These are phyloP conservation scores for Wickerhamiella shivajii DNA, from an alignment of 805 yeast genomes.

Conservation along the genomic window DNA sequence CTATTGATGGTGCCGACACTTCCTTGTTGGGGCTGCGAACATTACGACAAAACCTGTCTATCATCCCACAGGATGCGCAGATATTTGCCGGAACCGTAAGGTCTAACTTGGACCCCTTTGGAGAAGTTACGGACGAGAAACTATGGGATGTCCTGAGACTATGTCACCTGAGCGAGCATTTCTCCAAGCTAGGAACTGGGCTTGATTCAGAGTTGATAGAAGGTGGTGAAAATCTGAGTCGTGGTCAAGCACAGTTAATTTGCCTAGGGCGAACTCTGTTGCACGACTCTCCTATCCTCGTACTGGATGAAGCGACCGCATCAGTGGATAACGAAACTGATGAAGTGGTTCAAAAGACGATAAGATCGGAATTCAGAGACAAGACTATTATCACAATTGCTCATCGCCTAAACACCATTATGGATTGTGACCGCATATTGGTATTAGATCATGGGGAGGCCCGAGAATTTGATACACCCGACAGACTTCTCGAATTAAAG, in stretches of 20 bases:
- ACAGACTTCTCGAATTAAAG: constrained; percentile 40
- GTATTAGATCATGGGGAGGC: constrained; percentile 32
- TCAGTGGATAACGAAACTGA: constrained; percentile 65
- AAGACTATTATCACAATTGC: constrained; percentile 74
- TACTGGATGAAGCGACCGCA: constrained; percentile 62
- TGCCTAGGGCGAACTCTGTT: constrained; percentile 67
- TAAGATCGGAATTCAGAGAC: constrained; percentile 41
- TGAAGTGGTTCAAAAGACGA: constrained; percentile 52
- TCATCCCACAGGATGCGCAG: constrained; percentile 68
- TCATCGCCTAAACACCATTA: constrained; percentile 56
- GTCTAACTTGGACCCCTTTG: constrained; percentile 53
- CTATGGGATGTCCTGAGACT: constrained; percentile 47
- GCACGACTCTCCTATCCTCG: constrained; percentile 46
- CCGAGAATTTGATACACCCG: constrained; percentile 53
- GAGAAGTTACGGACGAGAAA: constrained; percentile 34
- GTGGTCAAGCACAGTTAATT: constrained; percentile 69
- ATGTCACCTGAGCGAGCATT: constrained; percentile 37
- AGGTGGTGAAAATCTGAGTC: constrained; percentile 65
- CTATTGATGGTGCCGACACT: constrained; percentile 45
- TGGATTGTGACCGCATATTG: constrained; percentile 52
- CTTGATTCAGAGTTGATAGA: constrained; percentile 41
- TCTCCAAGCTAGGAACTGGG: constrained; percentile 37
- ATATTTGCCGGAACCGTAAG: constrained; percentile 52
- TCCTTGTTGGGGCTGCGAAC: constrained; percentile 40
- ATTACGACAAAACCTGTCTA: constrained; percentile 43